A percentile compares a stretch with the other conserved stretches of the same genome.
These are phyloP conservation scores for Phyllosticta citrichinensis DNA, from an alignment of 2,329 filamentous ascomycete species.

Conservation along the genomic window DNA sequence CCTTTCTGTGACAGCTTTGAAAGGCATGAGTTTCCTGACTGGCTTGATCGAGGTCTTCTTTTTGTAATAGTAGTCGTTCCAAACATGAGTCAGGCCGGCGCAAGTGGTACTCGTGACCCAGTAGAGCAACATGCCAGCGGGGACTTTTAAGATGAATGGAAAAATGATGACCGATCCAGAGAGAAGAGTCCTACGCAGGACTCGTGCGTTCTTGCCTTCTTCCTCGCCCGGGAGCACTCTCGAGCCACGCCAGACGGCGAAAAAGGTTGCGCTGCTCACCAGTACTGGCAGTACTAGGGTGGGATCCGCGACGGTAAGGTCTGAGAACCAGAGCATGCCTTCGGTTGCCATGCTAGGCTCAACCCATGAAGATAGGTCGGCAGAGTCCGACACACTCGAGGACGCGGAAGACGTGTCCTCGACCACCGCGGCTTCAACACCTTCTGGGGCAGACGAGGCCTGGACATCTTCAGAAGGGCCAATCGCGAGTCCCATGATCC, in stretches of 20 bases:
- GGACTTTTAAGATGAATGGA: conserved; percentile 25
- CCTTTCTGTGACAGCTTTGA: not conserved
- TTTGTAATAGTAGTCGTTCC: conserved; percentile 16
- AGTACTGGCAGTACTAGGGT: conserved; percentile 39
- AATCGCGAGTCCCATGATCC: conserved; percentile 10
- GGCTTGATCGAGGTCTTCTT: not conserved
- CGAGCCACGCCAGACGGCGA: not conserved
- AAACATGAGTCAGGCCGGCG: conserved; percentile 25
- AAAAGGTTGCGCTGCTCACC: conserved; percentile 31
- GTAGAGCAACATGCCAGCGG: conserved; percentile 34
- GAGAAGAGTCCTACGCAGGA: conserved; percentile 17
- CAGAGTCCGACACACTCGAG: not conserved
- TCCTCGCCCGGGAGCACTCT: not conserved
- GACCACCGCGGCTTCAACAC: not conserved
- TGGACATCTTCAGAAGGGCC: not conserved
- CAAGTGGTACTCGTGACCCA: conserved; percentile 26
- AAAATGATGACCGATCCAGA: conserved; percentile 23
- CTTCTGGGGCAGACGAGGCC: not conserved
- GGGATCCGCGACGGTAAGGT: conserved; percentile 46
- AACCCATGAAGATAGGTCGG: conserved; percentile 18
- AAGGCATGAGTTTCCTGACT: not conserved
- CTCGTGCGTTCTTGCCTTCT: not conserved
- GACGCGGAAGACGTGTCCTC: not conserved
- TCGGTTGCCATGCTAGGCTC: conserved; percentile 45
- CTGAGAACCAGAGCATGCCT: conserved; percentile 51